phyloP scores from a whole-genome alignment of 805 yeast species.

The Candida caryicola region DNA sequence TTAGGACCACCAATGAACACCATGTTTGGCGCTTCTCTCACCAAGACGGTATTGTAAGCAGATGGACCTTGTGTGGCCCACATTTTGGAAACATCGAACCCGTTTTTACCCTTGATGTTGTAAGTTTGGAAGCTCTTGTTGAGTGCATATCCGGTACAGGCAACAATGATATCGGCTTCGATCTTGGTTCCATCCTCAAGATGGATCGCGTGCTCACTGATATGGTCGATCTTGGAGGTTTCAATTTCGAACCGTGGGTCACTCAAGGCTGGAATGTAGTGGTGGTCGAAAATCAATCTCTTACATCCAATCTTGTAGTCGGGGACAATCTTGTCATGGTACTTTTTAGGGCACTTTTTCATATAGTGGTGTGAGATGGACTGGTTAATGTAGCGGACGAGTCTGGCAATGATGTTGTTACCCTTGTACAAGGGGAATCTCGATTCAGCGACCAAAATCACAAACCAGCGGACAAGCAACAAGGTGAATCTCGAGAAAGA shows the following conservation, averaged over 20 bases:
- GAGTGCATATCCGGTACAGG: conserved; percentile 42
- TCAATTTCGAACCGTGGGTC: conserved; percentile 29
- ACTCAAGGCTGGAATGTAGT: conserved; percentile 31
- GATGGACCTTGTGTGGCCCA: conserved; percentile 32
- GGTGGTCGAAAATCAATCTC: conserved; percentile 37
- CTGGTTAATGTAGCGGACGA: conserved; percentile 22
- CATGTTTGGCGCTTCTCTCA: conserved; percentile 33
- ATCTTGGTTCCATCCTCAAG: conserved; percentile 26
- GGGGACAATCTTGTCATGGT: conserved; percentile 33
- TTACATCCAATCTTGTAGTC: conserved; percentile 42
- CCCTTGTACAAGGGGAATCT: conserved; percentile 38
- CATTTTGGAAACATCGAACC: conserved; percentile 16
- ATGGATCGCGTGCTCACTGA: conserved; percentile 28
- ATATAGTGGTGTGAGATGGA: conserved; percentile 18
- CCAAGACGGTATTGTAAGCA: conserved; percentile 35
- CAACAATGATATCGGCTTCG: conserved; percentile 38
- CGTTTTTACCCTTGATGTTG: conserved; percentile 26
- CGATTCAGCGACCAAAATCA: conserved; percentile 28
- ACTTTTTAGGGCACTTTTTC: conserved; percentile 31
- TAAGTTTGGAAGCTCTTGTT: conserved; percentile 15
- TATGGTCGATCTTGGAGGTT: conserved; percentile 19
- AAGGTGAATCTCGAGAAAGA: conserved; percentile 29
- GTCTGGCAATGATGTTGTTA: conserved; percentile 21
- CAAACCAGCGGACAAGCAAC: conserved; percentile 25
- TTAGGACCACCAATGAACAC: conserved; percentile 40